Base-by-base conservation (phyloP, 257 asterid genomes). In the Lavandula angustifolia region DNA sequence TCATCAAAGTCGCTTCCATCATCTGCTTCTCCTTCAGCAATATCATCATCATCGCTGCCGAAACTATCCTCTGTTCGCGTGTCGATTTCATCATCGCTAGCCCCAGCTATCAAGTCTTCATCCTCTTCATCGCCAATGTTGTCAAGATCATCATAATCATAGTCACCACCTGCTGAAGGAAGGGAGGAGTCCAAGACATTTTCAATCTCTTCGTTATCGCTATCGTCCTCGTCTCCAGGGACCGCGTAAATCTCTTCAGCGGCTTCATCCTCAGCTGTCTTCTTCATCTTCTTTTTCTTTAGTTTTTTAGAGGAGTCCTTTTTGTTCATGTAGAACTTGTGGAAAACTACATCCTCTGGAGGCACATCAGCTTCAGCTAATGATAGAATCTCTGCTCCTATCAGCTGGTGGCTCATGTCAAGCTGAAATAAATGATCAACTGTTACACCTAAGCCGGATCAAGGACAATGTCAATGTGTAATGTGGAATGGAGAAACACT, bases 291-390 rank as follows among this genome's bases (percentile, higher is more conserved):
- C 60, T 41, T 60, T 88, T 85, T 88, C 71, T 88, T 92, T 1
- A 82, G 75, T 74, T 85, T 89, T 75, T 84, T 85, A 3, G 87
- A 69, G 59, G 95, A 79, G 40, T 67, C 85, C 88, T 82, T 73
- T 70, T 87, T 92, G 78, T 85, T 89, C 77, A 77, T 48, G 80
- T 87, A 89, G 73, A 92, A 92, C 60, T 84, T 92, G 31, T 89
- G 99, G 90, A 92, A 92, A 35, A 92, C 97, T 1, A 87, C 81
- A 64, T 92, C 97, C 78, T 89, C 97, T 0, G 95, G 94, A 1
- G 94, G 77, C 6, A 92, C 97, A 34, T 89, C 94, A 2, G 77
- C 63, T 73, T 89, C 99, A 0, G 92, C 94, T 54, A 92, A 49
- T 1, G 94, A 82, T 31, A 89, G 76, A 54, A 92, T 89, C 68